Percentiles rank a stretch among this genome's conserved stretches.
Evolutionary conservation across 2,329 filamentous ascomycete genomes (phyloP).

Genomic region (Penicillium polonicum): DNA sequence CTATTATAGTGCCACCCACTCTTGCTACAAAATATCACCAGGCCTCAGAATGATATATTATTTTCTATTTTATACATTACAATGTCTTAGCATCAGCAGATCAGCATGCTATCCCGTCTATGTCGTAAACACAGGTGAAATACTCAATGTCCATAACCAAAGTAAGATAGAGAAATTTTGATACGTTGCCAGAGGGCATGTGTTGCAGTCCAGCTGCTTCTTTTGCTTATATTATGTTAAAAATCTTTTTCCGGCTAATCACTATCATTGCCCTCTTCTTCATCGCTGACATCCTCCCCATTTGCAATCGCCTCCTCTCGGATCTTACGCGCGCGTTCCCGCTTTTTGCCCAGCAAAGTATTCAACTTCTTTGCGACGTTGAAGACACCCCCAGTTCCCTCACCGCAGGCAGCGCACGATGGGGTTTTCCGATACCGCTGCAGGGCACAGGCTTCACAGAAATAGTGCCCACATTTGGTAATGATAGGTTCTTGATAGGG

Average conservation of each 20-base stretch:
- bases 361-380: constrained; percentile 81
- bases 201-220: constrained; percentile 6
- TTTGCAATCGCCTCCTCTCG: constrained; percentile 54
- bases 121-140: background rate
- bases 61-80: background rate
- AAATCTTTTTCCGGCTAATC: background rate
- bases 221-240: constrained; percentile 5
- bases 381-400: constrained; percentile 85
- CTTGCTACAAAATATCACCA: background rate
- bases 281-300: constrained; percentile 52
- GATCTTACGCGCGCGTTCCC: constrained; percentile 55
- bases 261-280: constrained; percentile 42
- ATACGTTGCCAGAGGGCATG: background rate
- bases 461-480: constrained; percentile 93
- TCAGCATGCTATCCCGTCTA: background rate
- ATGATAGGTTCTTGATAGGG: constrained; percentile 77
- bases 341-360: constrained; percentile 72
- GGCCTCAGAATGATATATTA: background rate
- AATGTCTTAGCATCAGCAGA: too few species aligned
- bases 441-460: constrained; percentile 87
- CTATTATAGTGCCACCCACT: background rate
- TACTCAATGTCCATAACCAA: background rate
- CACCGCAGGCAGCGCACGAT: constrained; percentile 79
- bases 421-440: constrained; percentile 84
- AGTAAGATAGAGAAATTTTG: background rate